Base-by-base conservation (phyloP, 352 stramenopile species). In the Pythium aquatile region DNA sequence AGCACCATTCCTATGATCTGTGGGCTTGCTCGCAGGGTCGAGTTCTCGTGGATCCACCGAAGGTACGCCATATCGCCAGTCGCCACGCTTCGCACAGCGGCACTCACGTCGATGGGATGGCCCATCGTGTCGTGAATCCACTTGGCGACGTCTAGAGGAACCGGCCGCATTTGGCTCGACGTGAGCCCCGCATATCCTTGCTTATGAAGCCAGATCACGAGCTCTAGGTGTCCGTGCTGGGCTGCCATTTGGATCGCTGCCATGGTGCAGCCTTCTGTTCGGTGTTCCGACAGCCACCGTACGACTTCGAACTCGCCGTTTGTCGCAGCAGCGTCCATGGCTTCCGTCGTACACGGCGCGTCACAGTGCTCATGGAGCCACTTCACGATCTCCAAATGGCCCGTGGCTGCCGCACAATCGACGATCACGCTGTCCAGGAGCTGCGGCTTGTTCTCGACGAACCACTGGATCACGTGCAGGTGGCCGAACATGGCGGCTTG, bases 281-380 rank as follows among this genome's bases (percentile, higher is more conserved):
- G 65, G 53, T 76, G 46, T 24, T 54, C 44, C 40, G 66, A 44
- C 14, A 76, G 61, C 69, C 69, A 76, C 28, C 62, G 53, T 24
- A 76, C 55, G 8, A 73, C 49, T 14, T 76, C 65, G 8, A 76
- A 16, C 8, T 72, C 35, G 26, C 69, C 69, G n/a, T 65, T 58
- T 9, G 65, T 44, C 1, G 69, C 69, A 6, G 69, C 69, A 26
- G 66, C 49, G 60, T 76, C 69, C 40, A 76, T 73, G 32, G 69
- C 69, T 49, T 68, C 47, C 17, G 65, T 58, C 0, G 65, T 66
- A 37, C 65, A 73, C 26, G 65, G 65, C 63, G 69, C 65, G 14
- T 65, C 42, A 20, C 69, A 58, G 37, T 73, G 54, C 6, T 24
- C 11, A 20, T 76, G 60, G 28, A 76, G 69, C 69, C 69, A 76